phyloP scores from a whole-genome alignment of 2,329 filamentous ascomycete genomes.

The Myriosclerotinia duriaeana region DNA sequence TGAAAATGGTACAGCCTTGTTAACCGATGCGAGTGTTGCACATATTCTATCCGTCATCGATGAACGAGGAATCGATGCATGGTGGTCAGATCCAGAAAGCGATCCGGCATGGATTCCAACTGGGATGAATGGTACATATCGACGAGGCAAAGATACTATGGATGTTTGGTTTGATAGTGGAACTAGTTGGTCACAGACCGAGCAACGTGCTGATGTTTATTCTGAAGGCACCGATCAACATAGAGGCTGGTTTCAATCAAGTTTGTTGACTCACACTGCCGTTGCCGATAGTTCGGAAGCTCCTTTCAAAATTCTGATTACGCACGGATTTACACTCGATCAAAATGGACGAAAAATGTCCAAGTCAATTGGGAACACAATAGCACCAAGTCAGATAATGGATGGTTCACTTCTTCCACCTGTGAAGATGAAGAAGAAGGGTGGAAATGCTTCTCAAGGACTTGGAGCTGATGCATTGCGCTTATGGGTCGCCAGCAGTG shows the following conservation, averaged over 20 bases:
- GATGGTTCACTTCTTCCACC: conserved; percentile 75
- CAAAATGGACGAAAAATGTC: conserved; percentile 95
- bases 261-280: conserved; percentile 75
- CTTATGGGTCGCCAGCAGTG: conserved; percentile 86
- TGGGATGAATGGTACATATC: conserved; percentile 60
- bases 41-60: conserved; percentile 82
- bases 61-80: conserved; percentile 80
- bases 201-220: conserved; percentile 74
- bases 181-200: conserved; percentile 76
- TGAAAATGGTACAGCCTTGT: conserved; percentile 68
- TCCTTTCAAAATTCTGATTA: conserved; percentile 87
- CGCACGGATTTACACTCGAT: conserved; percentile 93
- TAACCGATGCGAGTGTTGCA: conserved; percentile 74
- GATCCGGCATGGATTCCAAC: conserved; percentile 76
- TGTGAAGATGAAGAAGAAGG: conserved; percentile 45
- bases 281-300: conserved; percentile 48
- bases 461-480: conserved; percentile 85
- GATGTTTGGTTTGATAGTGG: conserved; percentile 99
- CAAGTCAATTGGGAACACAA: conserved; percentile 89
- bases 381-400: conserved; percentile 80
- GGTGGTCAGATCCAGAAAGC: conserved; percentile 82
- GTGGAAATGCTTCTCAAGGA: conserved; percentile 56
- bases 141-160: conserved; percentile 91
- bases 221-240: conserved; percentile 95
- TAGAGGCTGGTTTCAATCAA: conserved; percentile 97